Evolutionary conservation across 352 stramenopile species (phyloP).

Genomic region (Phytophthora boehmeriae): DNA sequence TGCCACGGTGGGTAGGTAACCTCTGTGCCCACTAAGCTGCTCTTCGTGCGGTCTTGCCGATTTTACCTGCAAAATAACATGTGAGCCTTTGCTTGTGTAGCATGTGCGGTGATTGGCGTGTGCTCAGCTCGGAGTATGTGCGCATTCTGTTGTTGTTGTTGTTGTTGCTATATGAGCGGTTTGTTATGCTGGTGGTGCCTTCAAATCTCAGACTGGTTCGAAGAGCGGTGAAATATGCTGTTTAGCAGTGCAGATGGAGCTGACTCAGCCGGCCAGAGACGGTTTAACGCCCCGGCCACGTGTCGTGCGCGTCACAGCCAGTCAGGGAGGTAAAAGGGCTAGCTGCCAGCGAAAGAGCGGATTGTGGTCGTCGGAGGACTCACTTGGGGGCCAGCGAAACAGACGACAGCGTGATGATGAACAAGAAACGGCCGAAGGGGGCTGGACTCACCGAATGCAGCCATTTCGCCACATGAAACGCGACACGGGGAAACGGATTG

Average conservation of each 20-base stretch:
- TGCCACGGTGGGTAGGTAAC: constrained; percentile 38
- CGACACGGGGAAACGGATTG: constrained; percentile 35
- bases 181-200: constrained; percentile 16
- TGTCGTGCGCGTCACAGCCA: constrained; percentile 23
- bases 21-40: background rate
- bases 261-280: constrained; percentile 24
- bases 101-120: constrained; percentile 12
- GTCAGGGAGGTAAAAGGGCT: constrained; percentile 34
- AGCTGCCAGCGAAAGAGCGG: constrained; percentile 6
- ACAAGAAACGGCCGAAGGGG: constrained; percentile 39
- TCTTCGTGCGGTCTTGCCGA: constrained; percentile 8
- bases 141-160: background rate
- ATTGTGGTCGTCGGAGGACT: background rate
- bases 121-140: constrained; percentile 13
- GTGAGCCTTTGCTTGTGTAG: constrained; percentile 23
- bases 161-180: background rate
- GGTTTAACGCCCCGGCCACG: constrained; percentile 27
- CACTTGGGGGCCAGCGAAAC: constrained; percentile 28
- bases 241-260: constrained; percentile 23
- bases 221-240: constrained; percentile 28
- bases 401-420: constrained; percentile 29
- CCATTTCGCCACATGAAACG: constrained; percentile 37
- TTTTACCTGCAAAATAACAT: constrained; percentile 26
- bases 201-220: constrained; percentile 1
- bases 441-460: constrained; percentile 16